Base-by-base conservation (phyloP, 192 early-diverging fungal genomes). In the Chytriomyces sp. region DNA sequence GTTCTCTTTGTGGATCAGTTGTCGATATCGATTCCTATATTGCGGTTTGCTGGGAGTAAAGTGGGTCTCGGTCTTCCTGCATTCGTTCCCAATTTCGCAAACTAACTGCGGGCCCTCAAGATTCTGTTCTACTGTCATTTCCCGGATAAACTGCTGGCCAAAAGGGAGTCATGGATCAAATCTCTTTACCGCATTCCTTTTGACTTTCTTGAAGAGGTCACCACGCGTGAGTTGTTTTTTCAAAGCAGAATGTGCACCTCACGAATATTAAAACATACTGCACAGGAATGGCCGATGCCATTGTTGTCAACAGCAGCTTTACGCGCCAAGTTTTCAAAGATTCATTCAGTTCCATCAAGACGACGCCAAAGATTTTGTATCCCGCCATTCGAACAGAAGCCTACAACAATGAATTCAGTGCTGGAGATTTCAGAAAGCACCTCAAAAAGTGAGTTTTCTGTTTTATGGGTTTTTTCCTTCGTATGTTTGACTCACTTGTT, bases 51-150 rank as follows among this genome's bases (percentile, higher is more conserved):
- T 28, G 77, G 81, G 2, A 84, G 90, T 20, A 89, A 89, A 72
- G 91, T 92, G 71, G 23, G 76, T 20, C 20, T 57, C 2, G 53
- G 3, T 20, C 53, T 57, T 20, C 53, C 53, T n/a, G 53, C 13
- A 57, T 3, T n/a, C 3, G 3, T 13, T 57, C 1, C 45, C 50
- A 53, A 13, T 23, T 26, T 46, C 10, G 62, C 23, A 66, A 20
- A 8, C 64, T 64, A 44, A n/a, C 18, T 64, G 20, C 10, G 53
- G 20, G 20, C 0, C 44, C 18, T 68, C 44, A 82, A 93, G 82
- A 90, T 97, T 10, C 82, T 98, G 50, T 98, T 98, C 82, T 98
- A 98, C 80, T 96, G 97, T 79, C 97, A 98, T 70, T 97, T 95
- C 76, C 97, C 97, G 0, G 97, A 98, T 78, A 93, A 95, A 71